Conservation (phyloP, 345 rosid genomes). For the Citrus inodora region DNA sequence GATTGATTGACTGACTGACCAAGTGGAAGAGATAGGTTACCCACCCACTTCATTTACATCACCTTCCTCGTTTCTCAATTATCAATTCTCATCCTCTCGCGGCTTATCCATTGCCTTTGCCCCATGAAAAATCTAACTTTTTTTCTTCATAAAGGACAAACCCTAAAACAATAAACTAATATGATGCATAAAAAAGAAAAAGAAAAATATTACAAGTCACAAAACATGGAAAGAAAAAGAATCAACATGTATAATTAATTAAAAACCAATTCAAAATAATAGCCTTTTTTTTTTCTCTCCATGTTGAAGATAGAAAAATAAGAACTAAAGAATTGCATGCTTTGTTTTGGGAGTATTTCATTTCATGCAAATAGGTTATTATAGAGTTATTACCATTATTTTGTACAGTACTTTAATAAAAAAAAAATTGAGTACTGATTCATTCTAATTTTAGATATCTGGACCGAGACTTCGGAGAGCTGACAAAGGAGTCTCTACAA, state of each 20-base stretch:
- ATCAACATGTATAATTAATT: too few relatives aligned
- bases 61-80: not conserved
- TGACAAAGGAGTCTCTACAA: too few relatives aligned
- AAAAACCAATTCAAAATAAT: not conserved
- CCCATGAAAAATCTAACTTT: not conserved
- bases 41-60: conserved; percentile 37
- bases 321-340: not conserved
- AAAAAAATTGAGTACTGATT: too few relatives aligned
- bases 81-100: conserved; percentile 60
- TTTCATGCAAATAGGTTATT: too few relatives aligned
- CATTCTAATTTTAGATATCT: too few relatives aligned
- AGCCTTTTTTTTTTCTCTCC: too few relatives aligned
- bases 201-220: not conserved
- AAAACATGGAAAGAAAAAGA: not conserved
- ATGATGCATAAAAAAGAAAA: not conserved
- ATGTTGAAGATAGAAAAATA: not conserved
- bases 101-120: conserved; percentile 42
- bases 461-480: too few relatives aligned
- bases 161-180: not conserved
- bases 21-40: conserved; percentile 33
- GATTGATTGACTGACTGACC: not conserved
- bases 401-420: too few relatives aligned
- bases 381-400: too few relatives aligned
- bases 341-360: too few relatives aligned
- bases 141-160: conserved; percentile 19